Conservation (phyloP, 495 filamentous ascomycete species). For the Talaromyces trachyspermus region DNA sequence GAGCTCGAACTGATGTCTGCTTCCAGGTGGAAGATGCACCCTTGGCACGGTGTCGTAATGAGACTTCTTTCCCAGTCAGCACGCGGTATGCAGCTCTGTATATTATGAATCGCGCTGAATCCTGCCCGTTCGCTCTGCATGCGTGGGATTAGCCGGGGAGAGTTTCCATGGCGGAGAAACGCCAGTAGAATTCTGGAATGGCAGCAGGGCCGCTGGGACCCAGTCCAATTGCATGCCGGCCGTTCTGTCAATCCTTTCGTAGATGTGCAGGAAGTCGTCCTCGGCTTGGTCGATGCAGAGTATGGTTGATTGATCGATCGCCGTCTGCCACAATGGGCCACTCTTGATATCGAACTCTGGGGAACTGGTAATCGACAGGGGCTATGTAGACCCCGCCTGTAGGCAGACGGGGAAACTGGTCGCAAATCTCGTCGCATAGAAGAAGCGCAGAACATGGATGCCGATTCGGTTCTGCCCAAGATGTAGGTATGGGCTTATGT, state of each 20-base stretch:
- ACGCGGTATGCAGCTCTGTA: not conserved
- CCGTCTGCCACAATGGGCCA: not conserved
- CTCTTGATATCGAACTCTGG: not conserved
- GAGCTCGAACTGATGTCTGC: not conserved
- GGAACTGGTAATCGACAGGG: not conserved
- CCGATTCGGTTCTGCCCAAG: constrained; percentile 17
- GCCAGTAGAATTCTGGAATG: constrained; percentile 1
- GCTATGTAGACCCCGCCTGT: not conserved
- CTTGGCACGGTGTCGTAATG: not conserved
- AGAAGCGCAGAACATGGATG: constrained; percentile 18
- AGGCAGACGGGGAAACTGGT: not conserved
- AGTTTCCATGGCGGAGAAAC: not conserved
- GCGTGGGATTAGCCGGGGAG: not conserved
- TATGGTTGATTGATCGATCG: not conserved
- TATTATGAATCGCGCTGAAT: not conserved
- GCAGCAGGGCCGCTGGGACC: not conserved
- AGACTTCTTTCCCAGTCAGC: not conserved
- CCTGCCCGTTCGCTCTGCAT: not conserved
- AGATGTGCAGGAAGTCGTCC: not conserved
- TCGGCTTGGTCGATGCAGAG: not conserved
- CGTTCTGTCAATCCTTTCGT: not conserved
- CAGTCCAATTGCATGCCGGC: not conserved
- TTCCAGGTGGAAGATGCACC: not conserved
- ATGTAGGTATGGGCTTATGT: constrained; percentile 15
- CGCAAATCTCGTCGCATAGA: not conserved